Conservation (phyloP, 495 filamentous ascomycete species). For the Aspergillus carlsbadensis region DNA sequence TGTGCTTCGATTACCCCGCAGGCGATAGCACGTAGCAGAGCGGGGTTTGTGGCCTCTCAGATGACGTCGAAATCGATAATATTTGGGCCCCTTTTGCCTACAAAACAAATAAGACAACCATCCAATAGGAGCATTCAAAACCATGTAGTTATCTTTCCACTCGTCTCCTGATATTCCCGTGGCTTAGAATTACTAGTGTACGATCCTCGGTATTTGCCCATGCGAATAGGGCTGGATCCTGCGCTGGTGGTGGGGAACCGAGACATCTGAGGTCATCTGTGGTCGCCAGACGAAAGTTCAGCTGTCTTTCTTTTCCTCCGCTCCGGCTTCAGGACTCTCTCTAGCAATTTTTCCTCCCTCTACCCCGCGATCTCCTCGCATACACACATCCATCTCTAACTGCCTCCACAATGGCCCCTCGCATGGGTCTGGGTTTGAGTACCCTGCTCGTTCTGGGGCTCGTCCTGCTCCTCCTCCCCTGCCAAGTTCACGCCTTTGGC, state of each 20-base stretch:
- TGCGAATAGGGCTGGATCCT: not conserved
- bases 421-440: conserved; percentile 30
- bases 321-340: not conserved
- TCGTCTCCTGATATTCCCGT: too few relatives aligned
- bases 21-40: not conserved
- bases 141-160: not conserved
- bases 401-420: conserved; percentile 29
- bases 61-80: not conserved
- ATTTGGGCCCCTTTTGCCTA: not conserved
- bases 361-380: not conserved
- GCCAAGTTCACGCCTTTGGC: conserved; percentile 69
- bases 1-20: not conserved
- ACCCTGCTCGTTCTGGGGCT: conserved; percentile 55
- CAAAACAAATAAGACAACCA: not conserved
- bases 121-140: not conserved
- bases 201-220: too few relatives aligned
- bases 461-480: conserved; percentile 54
- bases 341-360: not conserved
- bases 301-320: not conserved
- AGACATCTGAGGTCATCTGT: conserved; percentile 5
- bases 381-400: not conserved
- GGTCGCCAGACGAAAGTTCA: not conserved
- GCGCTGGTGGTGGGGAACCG: not conserved
- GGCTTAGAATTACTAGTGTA: too few relatives aligned
- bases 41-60: conserved; percentile 5